These are phyloP conservation scores for Dactylellina parvicollis DNA, from an alignment of 2,329 filamentous ascomycete genomes.

Conservation along the genomic window DNA sequence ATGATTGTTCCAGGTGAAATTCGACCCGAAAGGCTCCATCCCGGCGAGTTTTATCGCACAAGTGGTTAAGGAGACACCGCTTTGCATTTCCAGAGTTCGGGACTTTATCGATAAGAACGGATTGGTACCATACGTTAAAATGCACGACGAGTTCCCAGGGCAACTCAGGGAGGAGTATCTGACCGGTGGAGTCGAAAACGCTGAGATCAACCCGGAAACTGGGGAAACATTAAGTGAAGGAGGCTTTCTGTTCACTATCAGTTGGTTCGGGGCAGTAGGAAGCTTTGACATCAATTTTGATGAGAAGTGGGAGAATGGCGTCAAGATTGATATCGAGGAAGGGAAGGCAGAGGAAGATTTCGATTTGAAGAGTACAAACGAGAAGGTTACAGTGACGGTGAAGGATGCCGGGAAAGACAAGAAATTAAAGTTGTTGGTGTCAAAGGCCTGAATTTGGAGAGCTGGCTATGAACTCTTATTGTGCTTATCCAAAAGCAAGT, in stretches of 20 bases:
- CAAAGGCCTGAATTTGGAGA: constrained; percentile 25
- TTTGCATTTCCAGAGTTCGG: constrained; percentile 28
- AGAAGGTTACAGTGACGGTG: constrained; percentile 39
- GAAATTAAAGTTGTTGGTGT: constrained; percentile 38
- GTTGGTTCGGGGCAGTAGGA: constrained; percentile 42
- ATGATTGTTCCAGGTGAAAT: constrained; percentile 35
- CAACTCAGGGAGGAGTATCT: constrained; percentile 33
- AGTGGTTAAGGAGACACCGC: constrained; percentile 38
- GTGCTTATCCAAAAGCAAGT: too few relatives aligned
- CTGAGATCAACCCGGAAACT: constrained; percentile 26
- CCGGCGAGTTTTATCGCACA: constrained; percentile 18
- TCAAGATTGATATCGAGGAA: constrained; percentile 41
- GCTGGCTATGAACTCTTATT: neutral
- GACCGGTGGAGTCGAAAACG: neutral
- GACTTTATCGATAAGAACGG: constrained; percentile 41
- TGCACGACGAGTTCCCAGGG: constrained; percentile 45
- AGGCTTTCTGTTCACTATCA: constrained; percentile 25
- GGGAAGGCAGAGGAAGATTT: constrained; percentile 29
- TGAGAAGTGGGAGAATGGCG: constrained; percentile 35
- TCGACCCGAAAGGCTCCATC: constrained; percentile 46
- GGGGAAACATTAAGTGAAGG: constrained; percentile 24
- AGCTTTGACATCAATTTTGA: constrained; percentile 47
- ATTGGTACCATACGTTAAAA: constrained; percentile 29
- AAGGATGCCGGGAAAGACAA: constrained; percentile 45
- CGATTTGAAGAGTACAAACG: constrained; percentile 20